phyloP scores from a whole-genome alignment of 2,329 filamentous ascomycete genomes.

The Blumeria graminis region DNA sequence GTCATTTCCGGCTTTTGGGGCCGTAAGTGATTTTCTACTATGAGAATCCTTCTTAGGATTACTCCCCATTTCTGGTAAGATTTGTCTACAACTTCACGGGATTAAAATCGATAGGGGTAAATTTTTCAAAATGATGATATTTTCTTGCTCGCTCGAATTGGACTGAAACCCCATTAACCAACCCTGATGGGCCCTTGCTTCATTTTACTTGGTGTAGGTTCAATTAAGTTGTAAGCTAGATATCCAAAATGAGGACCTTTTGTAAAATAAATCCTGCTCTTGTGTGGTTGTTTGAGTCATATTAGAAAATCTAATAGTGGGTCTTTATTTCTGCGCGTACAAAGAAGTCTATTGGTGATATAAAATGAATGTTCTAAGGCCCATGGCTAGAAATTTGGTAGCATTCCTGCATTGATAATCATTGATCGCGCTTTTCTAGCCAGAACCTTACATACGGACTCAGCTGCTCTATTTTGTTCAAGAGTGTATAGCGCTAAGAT shows the following conservation, averaged over 20 bases:
- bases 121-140: no score
- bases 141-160: not conserved
- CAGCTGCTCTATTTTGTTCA: not conserved
- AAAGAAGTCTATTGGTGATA: not conserved
- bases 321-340: not conserved
- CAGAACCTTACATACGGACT: not conserved
- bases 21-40: no score
- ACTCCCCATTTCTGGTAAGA: no score
- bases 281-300: not conserved
- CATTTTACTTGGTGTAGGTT: not conserved
- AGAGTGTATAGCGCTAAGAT: not conserved
- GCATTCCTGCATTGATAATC: not conserved
- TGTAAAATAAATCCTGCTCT: not conserved
- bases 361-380: not conserved
- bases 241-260: not conserved
- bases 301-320: not conserved
- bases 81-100: no score
- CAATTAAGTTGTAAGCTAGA: not conserved
- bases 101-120: no score
- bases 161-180: not conserved
- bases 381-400: not conserved
- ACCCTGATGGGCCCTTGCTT: not conserved
- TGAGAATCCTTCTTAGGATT: no score
- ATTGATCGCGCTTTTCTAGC: not conserved
- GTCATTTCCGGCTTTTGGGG: no score